phyloP scores from a whole-genome alignment of 1,284 basidiomycete genomes.

The Agaricales sp. region DNA sequence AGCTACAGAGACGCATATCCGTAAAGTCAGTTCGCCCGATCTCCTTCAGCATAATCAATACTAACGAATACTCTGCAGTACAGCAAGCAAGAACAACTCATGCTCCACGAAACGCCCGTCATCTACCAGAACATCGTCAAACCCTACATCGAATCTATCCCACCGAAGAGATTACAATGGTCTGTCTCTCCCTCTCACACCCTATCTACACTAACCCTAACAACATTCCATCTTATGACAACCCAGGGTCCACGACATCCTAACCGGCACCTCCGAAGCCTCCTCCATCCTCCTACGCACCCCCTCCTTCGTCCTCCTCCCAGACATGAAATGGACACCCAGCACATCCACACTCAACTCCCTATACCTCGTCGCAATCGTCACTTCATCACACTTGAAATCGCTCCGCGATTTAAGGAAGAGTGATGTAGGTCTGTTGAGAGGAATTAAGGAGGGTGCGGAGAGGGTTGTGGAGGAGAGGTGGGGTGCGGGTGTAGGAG shows the following conservation, averaged over 20 bases:
- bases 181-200: constrained; percentile 1
- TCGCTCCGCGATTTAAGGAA: constrained; percentile 64
- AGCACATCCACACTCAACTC: constrained; percentile 65
- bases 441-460: constrained; percentile 51
- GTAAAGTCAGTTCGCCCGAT: constrained; percentile 39
- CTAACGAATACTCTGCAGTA: constrained; percentile 41
- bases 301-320: constrained; percentile 73
- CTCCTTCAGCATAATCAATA: not conserved
- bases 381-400: constrained; percentile 22
- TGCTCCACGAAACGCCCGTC: constrained; percentile 77
- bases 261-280: constrained; percentile 72
- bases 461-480: constrained; percentile 40
- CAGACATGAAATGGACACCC: constrained; percentile 92
- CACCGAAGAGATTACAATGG: constrained; percentile 75
- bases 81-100: constrained; percentile 57
- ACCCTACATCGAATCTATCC: constrained; percentile 73
- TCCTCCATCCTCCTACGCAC: constrained; percentile 68
- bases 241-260: constrained; percentile 78
- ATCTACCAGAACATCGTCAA: constrained; percentile 61
- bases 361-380: constrained; percentile 56
- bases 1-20: constrained; percentile 75
- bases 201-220: not conserved
- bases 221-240: not conserved
- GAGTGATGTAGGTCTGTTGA: constrained; percentile 61
- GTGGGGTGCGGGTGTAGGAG: too few species aligned